A percentile compares a stretch with the other conserved stretches of the same genome.
Evolutionary conservation across 1,139 yeast genomes (phyloP).

Genomic region (Suhomyces yuchorum): DNA sequence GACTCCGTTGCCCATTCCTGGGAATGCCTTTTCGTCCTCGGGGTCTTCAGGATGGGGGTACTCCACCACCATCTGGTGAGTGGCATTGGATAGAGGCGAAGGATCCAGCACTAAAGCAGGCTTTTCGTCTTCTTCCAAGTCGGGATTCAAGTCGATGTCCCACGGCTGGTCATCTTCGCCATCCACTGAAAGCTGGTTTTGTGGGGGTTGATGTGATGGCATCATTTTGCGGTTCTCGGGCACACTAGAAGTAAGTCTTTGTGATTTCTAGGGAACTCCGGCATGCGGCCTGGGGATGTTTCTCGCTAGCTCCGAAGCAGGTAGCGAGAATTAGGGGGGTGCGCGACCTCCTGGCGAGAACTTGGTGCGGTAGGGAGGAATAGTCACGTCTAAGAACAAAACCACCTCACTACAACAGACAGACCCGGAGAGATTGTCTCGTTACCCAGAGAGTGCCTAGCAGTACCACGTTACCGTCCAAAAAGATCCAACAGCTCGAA

Average conservation of each 20-base stretch:
- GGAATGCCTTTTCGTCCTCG: not conserved
- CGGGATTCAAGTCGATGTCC: slow-evolving; percentile 46
- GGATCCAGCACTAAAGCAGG: not conserved
- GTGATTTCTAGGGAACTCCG: too few species aligned
- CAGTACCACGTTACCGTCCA: too few species aligned
- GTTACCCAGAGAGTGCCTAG: too few species aligned
- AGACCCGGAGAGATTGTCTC: too few species aligned
- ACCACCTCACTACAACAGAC: too few species aligned
- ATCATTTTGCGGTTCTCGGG: not conserved
- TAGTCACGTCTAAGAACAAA: too few species aligned
- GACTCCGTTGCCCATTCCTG: slow-evolving; percentile 1
- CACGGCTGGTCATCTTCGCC: slow-evolving; percentile 5
- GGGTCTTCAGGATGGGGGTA: slow-evolving; percentile 8
- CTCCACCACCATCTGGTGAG: not conserved
- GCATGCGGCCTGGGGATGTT: too few species aligned
- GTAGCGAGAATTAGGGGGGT: too few species aligned
- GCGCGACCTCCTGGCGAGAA: too few species aligned
- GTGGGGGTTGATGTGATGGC: not conserved
- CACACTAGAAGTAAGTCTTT: not conserved
- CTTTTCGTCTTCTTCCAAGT: slow-evolving; percentile 33
- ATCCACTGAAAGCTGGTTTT: not conserved
- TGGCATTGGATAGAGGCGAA: not conserved
- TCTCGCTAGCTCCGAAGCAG: too few species aligned
- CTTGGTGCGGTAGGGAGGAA: too few species aligned
- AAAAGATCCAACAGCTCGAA: too few species aligned